Percentiles rank a stretch among this genome's conserved stretches.
Conservation (phyloP, 805 yeast species). For the Kodamaea restingae region DNA sequence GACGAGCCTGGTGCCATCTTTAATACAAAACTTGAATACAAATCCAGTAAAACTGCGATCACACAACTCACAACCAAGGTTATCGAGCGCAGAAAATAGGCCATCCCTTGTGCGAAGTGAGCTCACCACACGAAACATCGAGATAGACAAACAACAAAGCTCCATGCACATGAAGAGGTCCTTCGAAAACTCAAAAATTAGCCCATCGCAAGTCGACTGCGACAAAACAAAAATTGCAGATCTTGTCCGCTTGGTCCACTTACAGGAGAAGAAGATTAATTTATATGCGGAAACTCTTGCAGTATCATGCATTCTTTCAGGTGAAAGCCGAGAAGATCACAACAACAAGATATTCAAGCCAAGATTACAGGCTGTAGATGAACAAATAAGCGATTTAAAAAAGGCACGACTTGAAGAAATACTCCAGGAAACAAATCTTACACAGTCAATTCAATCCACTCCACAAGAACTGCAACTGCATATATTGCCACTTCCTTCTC, state of each 20-base stretch:
- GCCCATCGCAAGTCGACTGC: not conserved
- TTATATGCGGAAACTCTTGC: slow-evolving; percentile 9
- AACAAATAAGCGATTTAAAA: slow-evolving; percentile 1
- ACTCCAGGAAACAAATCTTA: not conserved
- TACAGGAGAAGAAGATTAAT: slow-evolving; percentile 9
- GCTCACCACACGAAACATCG: too few species aligned
- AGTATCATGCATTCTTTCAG: slow-evolving; percentile 8
- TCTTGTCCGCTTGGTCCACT: slow-evolving; percentile 2
- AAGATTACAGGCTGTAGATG: slow-evolving; percentile 2
- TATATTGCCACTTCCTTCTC: not conserved
- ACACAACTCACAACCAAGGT: not conserved
- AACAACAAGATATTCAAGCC: slow-evolving; percentile 8
- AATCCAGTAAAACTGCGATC: not conserved
- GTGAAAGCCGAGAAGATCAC: slow-evolving; percentile 8
- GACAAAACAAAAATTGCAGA: not conserved
- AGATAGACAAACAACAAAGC: too few species aligned
- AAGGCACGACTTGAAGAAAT: slow-evolving; percentile 1
- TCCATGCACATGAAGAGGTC: too few species aligned
- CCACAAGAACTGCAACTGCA: not conserved
- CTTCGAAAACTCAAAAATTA: not conserved
- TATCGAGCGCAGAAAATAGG: too few species aligned
- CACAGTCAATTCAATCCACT: not conserved
- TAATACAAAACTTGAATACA: not conserved
- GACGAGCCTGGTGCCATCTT: slow-evolving; percentile 1
- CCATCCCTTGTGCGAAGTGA: not conserved